Evolutionary conservation across 2,329 filamentous ascomycete genomes (phyloP), one percentile per base, ranked within the genome.

Genomic region (Pseudocercospora vitis): DNA sequence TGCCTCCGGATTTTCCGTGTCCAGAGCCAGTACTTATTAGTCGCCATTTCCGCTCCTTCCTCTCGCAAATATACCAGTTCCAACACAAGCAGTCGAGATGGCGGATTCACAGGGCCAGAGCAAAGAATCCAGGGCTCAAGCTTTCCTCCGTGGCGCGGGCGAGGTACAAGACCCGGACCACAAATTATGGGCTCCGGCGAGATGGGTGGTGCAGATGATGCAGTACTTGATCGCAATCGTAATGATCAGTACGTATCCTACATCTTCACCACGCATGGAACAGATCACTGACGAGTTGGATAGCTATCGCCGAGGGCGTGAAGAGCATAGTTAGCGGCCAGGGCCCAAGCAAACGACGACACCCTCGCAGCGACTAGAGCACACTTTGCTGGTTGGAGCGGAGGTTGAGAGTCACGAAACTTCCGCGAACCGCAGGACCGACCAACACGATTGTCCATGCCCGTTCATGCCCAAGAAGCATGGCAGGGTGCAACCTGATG

Each of bases 201-300:
- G 56, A 50, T 65, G 62, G 61, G 47, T 65, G 11, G 61, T 59
- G 9, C 53, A 57, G 23, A 57, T 64, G 52, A 53, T 65, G 3
- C 63, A 65, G 48, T 63, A 63, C 29, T 51, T 65, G 18, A 56
- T 65, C 14, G 63, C 63, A 1, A 50, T 66, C 23, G 48, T 65
- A 21, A 59, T 66, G 26, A 51, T 65, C 16, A 64, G 61, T 51
- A 56, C 12, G 59, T n/a, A n/a, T n/a, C n/a, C n/a, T n/a, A n/a
- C n/a, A n/a, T 52, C 9, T 33, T 21, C n/a, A 7, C 9, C 24
- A n/a, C 12, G 19, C 8, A 37, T n/a, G 31, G 7, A 39, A n/a
- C 2, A 7, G n/a, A 14, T 3, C 6, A 24, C 39, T 9, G 6
- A 29, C 26, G 26, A 29, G 11, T 21, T 11, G n/a, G n/a, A n/a